Conservation (phyloP, 805 yeast species). For the Wickerhamomyces silvicola region DNA sequence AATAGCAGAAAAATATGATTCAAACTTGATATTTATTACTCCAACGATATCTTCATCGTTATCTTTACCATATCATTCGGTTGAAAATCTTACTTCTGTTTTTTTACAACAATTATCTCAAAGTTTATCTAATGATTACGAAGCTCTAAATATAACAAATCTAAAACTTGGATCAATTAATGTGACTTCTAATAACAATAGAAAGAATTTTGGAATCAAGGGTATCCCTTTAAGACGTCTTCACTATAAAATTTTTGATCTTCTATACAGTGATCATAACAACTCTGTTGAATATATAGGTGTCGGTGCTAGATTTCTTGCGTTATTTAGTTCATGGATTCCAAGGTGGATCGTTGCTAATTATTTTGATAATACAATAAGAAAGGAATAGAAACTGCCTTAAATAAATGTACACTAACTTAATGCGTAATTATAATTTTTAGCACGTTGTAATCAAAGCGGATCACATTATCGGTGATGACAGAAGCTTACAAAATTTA, state of each 20-base stretch:
- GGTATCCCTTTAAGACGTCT: slow-evolving; percentile 15
- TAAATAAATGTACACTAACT: too few species aligned
- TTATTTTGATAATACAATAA: slow-evolving; percentile 12
- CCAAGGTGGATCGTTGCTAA: slow-evolving; percentile 17
- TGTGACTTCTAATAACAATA: slow-evolving; percentile 25
- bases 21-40: slow-evolving; percentile 44
- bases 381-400: slow-evolving; percentile 1
- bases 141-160: slow-evolving; percentile 35
- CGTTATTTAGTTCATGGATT: slow-evolving; percentile 12
- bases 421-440: too few species aligned
- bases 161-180: slow-evolving; percentile 42
- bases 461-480: too few species aligned
- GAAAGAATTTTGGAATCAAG: slow-evolving; percentile 14
- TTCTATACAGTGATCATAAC: slow-evolving; percentile 15
- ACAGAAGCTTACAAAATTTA: too few species aligned
- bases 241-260: slow-evolving; percentile 20
- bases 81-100: slow-evolving; percentile 50
- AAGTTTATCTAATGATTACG: slow-evolving; percentile 33
- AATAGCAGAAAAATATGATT: slow-evolving; percentile 42
- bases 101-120: slow-evolving; percentile 33
- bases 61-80: slow-evolving; percentile 54
- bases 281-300: slow-evolving; percentile 16
- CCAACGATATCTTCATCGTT: slow-evolving; percentile 52
- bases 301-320: slow-evolving; percentile 17
- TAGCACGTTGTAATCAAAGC: too few species aligned